Evolutionary conservation across 257 asterid species (phyloP).

Genomic region (Solanum sejunctum): DNA sequence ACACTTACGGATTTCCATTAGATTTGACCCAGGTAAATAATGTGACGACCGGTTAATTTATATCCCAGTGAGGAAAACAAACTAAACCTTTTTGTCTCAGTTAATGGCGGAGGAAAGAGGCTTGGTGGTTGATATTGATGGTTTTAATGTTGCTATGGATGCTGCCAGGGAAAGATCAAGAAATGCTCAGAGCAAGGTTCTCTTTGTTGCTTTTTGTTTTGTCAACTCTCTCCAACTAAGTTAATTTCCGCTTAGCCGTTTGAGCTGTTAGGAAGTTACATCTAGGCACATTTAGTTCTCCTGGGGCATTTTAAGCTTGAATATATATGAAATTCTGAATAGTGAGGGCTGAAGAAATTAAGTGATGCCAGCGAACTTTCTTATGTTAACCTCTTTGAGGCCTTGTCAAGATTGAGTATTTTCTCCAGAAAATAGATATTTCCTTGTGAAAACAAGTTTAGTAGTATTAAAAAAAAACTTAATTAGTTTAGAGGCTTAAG

Average conservation of each 20-base stretch:
- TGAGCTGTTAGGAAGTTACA: neutral
- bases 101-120: constrained; percentile 98
- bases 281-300: neutral
- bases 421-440: neutral
- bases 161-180: constrained; percentile 92
- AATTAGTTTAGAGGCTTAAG: neutral
- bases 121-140: constrained; percentile 67
- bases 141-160: constrained; percentile 60
- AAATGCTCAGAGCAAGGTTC: constrained; percentile 87
- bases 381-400: neutral
- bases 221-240: neutral
- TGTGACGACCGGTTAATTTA: neutral
- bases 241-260: neutral
- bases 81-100: constrained; percentile 23
- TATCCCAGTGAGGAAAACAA: neutral
- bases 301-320: neutral
- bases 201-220: neutral
- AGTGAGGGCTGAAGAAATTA: neutral
- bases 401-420: neutral
- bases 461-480: neutral
- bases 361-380: neutral
- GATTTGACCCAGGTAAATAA: constrained; percentile 87
- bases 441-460: neutral
- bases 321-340: neutral
- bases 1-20: constrained; percentile 91